These are phyloP conservation scores for Ophiostoma quercus DNA, from an alignment of 2,329 filamentous ascomycete genomes.

Conservation along the genomic window DNA sequence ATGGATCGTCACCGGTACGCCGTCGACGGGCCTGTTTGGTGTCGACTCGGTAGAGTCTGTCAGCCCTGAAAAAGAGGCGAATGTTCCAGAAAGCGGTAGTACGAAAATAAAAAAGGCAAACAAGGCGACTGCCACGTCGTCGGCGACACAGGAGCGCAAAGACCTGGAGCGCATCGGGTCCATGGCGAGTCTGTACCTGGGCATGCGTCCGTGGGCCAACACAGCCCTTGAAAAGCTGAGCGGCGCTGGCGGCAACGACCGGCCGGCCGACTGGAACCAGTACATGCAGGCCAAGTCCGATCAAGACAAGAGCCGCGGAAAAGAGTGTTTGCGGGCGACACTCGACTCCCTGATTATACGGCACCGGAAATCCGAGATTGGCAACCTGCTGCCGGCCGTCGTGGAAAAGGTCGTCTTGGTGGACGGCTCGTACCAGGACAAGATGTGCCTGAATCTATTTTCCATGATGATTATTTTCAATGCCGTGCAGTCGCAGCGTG, in stretches of 20 bases:
- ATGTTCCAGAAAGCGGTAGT: neutral
- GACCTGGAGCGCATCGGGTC: slow-evolving; percentile 63
- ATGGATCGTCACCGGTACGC: slow-evolving; percentile 90
- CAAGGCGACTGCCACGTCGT: slow-evolving; percentile 29
- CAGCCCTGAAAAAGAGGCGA: neutral
- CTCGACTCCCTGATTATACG: slow-evolving; percentile 78
- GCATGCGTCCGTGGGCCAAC: slow-evolving; percentile 74
- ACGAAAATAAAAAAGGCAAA: slow-evolving; percentile 27
- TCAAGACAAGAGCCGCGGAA: slow-evolving; percentile 25
- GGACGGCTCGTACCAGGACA: slow-evolving; percentile 80
- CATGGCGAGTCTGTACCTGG: slow-evolving; percentile 65
- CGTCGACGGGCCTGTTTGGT: slow-evolving; percentile 76
- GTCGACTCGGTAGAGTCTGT: slow-evolving; percentile 43
- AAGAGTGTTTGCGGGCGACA: slow-evolving; percentile 59
- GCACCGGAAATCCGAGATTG: slow-evolving; percentile 69
- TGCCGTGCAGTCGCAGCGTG: slow-evolving; percentile 78
- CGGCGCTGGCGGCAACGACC: slow-evolving; percentile 42
- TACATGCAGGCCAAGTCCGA: slow-evolving; percentile 56
- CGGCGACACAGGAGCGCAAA: slow-evolving; percentile 50
- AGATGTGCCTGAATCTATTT: slow-evolving; percentile 76
- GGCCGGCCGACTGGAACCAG: slow-evolving; percentile 61
- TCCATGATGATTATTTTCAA: slow-evolving; percentile 80
- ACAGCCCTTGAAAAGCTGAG: slow-evolving; percentile 39
- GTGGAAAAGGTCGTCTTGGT: slow-evolving; percentile 66
- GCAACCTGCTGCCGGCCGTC: slow-evolving; percentile 62